Conservation (phyloP, 1,284 basidiomycete genomes). For the Microbotryum intermedium region DNA sequence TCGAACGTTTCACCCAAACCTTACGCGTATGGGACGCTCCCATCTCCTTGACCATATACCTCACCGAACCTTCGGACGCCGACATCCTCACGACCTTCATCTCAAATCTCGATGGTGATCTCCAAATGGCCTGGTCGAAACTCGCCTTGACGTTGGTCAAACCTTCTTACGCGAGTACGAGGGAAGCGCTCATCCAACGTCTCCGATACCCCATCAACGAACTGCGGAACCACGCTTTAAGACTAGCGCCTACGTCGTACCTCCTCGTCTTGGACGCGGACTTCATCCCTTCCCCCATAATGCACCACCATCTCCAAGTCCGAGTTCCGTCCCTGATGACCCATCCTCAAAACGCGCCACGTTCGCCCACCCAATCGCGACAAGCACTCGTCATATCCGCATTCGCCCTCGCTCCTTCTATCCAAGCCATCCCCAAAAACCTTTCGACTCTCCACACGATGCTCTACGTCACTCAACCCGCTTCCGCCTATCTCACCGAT, state of each 20-base stretch:
- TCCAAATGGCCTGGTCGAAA: neutral
- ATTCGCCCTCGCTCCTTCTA: conserved; percentile 1
- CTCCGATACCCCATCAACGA: conserved; percentile 25
- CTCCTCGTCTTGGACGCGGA: conserved; percentile 19
- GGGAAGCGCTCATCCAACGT: conserved; percentile 5
- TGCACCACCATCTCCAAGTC: conserved; percentile 9
- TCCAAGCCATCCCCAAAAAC: neutral
- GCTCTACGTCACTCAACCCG: neutral
- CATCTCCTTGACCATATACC: conserved; percentile 15
- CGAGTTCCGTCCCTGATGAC: conserved; percentile 6
- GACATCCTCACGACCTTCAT: neutral
- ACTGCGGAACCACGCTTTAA: conserved; percentile 17
- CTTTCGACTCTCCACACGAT: conserved; percentile 1
- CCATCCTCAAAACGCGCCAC: too few relatives aligned
- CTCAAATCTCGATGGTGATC: neutral
- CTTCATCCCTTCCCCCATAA: conserved; percentile 16
- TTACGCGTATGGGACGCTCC: conserved; percentile 14
- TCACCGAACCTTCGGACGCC: conserved; percentile 13
- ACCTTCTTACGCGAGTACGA: conserved; percentile 4
- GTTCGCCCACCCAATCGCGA: conserved; percentile 11
- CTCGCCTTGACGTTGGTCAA: conserved; percentile 13
- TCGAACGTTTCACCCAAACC: conserved; percentile 14
- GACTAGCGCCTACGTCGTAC: neutral
- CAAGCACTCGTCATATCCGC: conserved; percentile 18
- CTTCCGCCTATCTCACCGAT: conserved; percentile 11